phyloP scores from a whole-genome alignment of 257 asterid species.

The Buddleja alternifolia region DNA sequence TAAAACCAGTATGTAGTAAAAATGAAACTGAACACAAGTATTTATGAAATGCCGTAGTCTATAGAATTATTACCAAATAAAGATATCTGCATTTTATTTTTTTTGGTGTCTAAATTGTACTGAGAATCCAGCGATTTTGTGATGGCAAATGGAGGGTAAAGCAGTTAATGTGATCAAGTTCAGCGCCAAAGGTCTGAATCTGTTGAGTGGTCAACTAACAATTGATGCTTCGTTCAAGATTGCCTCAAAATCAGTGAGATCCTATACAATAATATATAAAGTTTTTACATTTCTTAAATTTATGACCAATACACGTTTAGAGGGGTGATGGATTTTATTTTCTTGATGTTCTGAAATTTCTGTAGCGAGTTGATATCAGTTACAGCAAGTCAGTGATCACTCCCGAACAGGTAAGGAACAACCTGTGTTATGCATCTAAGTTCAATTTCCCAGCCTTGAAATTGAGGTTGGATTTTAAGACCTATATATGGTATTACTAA shows the following conservation, averaged over 20 bases:
- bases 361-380: constrained; percentile 78
- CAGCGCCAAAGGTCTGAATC: constrained; percentile 59
- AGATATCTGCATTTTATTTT: neutral
- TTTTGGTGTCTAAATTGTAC: constrained; percentile 20
- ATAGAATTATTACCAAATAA: too few relatives aligned
- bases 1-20: too few relatives aligned
- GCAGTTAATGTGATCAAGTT: constrained; percentile 66
- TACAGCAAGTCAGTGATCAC: constrained; percentile 67
- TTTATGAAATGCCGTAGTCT: too few relatives aligned
- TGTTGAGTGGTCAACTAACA: constrained; percentile 52
- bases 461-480: too few relatives aligned
- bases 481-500: too few relatives aligned
- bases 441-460: too few relatives aligned
- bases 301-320: neutral
- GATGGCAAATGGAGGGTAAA: constrained; percentile 64
- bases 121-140: constrained; percentile 36
- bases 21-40: too few relatives aligned
- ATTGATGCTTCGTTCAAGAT: constrained; percentile 77
- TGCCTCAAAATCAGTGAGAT: constrained; percentile 71
- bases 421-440: too few relatives aligned
- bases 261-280: neutral
- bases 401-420: constrained; percentile 68
- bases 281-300: neutral
- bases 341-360: constrained; percentile 7
- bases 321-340: neutral